Percentiles rank a stretch among this genome's conserved stretches.
phyloP scores from a whole-genome alignment of 1,284 basidiomycete species.

The Apiotrichum gracile region DNA sequence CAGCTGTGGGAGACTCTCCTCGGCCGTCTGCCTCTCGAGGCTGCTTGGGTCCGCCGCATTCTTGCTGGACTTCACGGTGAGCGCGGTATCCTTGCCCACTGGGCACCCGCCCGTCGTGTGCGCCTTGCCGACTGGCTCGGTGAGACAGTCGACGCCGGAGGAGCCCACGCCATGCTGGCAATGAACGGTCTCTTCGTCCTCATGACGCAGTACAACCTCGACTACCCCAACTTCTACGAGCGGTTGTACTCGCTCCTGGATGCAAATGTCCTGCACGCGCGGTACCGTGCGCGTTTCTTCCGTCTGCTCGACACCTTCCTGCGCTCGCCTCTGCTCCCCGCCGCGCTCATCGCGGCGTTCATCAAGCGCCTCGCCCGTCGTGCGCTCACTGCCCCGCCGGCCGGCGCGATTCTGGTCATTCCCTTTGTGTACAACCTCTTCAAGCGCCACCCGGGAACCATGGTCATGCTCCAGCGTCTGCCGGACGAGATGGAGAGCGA shows the following conservation, averaged over 20 bases:
- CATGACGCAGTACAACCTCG: constrained; percentile 90
- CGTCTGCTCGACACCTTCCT: constrained; percentile 85
- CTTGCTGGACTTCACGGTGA: constrained; percentile 39
- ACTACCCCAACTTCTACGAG: constrained; percentile 93
- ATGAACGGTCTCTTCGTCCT: constrained; percentile 87
- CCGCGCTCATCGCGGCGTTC: constrained; percentile 85
- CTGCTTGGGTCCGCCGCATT: constrained; percentile 35
- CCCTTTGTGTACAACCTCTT: constrained; percentile 94
- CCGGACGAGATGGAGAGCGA: constrained; percentile 41
- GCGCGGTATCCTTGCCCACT: constrained; percentile 41
- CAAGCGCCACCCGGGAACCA: constrained; percentile 83
- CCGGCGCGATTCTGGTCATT: constrained; percentile 82
- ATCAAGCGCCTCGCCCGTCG: constrained; percentile 83
- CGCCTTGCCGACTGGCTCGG: constrained; percentile 93
- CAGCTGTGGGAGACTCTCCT: constrained; percentile 36
- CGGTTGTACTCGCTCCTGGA: constrained; percentile 87
- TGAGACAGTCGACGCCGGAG: constrained; percentile 77
- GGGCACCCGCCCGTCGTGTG: constrained; percentile 51
- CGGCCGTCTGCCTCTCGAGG: constrained; percentile 19
- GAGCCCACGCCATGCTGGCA: constrained; percentile 79
- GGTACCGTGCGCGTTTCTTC: constrained; percentile 92
- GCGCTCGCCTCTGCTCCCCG: constrained; percentile 84
- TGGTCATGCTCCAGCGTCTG: constrained; percentile 80
- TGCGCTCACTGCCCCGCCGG: constrained; percentile 77
- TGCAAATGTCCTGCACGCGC: constrained; percentile 78